Evolutionary conservation across 371 early-diverging fungal genomes (phyloP), one percentile per base, ranked within the genome.

Genomic region (Actinomucor elegans): DNA sequence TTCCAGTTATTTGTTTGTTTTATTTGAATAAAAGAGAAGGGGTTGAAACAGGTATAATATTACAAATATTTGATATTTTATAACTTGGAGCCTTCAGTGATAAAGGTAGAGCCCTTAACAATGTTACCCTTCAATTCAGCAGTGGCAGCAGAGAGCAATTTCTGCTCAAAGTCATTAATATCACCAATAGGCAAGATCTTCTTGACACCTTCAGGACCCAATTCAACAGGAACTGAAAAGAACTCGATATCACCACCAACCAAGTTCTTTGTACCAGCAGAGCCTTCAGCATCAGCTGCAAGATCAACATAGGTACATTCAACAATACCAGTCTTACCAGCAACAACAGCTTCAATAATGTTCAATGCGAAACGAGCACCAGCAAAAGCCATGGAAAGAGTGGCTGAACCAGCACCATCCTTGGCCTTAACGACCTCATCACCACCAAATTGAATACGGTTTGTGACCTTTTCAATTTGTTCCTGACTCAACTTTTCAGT

Each of bases 341-440:
- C 55, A 29, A 87, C 77, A 31, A 79, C 67, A 4, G 94, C 93
- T 4, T 89, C 81, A 11, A 93, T 61, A 17, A 95, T 64, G 23
- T 81, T 78, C 59, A 82, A 63, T 21, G 88, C 81, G 65, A 94
- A 94, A 33, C 91, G 89, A 35, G 92, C 92, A 62, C 93, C 96
- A 49, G 95, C 95, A 49, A 77, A 90, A 15, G 95, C 95, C 95
- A 94, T 93, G 34, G 91, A 90, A 12, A 94, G 77, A 9, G 95
- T 94, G 29, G 95, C 93, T 24, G 87, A 88, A 47, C 88, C 88
- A 43, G 84, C 78, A 44, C 88, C 88, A 53, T 81, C 88, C 82
- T 95, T 95, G 56, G 96, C 96, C 81, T 93, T 88, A 67, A 95
- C 94, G 55, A 95, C 96, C 71, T 95, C 96, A 67, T 95, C 96